A percentile compares a stretch with the other conserved stretches of the same genome.
Evolutionary conservation across 208 protist genomes (phyloP).

Genomic region (Leptomonas seymouri): DNA sequence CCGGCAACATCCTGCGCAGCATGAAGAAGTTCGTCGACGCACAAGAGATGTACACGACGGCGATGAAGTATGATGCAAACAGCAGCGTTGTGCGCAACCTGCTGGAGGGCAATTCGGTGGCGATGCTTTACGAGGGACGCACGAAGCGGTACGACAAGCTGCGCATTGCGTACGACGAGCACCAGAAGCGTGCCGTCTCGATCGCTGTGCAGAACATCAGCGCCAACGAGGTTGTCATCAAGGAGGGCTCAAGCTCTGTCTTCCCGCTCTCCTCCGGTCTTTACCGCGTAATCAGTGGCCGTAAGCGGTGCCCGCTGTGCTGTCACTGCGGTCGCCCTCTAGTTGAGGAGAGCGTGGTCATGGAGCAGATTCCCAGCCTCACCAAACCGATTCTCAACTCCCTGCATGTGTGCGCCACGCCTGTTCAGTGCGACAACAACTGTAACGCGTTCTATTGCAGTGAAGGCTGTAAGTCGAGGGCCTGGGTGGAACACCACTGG

Average conservation of each 20-base stretch:
- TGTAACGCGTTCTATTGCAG: slow-evolving; percentile 75
- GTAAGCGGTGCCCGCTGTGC: slow-evolving; percentile 41
- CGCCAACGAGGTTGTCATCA: slow-evolving; percentile 37
- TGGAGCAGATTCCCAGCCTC: slow-evolving; percentile 37
- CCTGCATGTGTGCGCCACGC: slow-evolving; percentile 33
- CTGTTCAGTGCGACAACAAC: slow-evolving; percentile 55
- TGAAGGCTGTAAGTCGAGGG: slow-evolving; percentile 64
- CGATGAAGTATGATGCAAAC: slow-evolving; percentile 43
- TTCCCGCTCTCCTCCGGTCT: slow-evolving; percentile 25
- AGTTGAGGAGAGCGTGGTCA: slow-evolving; percentile 39
- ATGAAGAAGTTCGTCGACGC: slow-evolving; percentile 72
- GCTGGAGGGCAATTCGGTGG: slow-evolving; percentile 57
- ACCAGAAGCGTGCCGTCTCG: slow-evolving; percentile 31
- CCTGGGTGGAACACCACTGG: slow-evolving; percentile 79
- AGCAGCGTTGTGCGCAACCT: slow-evolving; percentile 56
- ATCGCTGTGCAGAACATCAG: slow-evolving; percentile 35
- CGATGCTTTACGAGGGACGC: slow-evolving; percentile 60
- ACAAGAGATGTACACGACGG: slow-evolving; percentile 64
- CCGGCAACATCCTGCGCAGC: slow-evolving; percentile 73
- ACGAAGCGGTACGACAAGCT: slow-evolving; percentile 45
- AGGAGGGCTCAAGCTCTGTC: slow-evolving; percentile 42
- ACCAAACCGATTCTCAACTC: slow-evolving; percentile 37
- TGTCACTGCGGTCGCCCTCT: slow-evolving; percentile 58
- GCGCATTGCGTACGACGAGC: slow-evolving; percentile 41
- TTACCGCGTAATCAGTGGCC: slow-evolving; percentile 21